Evolutionary conservation across 208 protist species (phyloP).

Genomic region (Acanthamoeba triangularis): DNA sequence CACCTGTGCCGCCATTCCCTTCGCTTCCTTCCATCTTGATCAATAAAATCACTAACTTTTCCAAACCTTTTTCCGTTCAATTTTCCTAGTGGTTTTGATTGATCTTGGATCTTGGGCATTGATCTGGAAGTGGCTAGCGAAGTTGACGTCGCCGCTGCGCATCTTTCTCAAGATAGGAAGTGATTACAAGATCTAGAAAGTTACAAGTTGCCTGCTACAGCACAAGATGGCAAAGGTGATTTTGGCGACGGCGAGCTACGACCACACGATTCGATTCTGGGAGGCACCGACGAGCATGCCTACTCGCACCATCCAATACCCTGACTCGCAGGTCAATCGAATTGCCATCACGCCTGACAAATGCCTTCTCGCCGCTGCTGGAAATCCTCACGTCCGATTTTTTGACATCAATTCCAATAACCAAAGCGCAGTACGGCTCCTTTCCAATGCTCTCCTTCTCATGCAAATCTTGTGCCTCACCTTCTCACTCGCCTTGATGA

Average conservation of each 20-base stretch:
- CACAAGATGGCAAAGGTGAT: constrained; percentile 64
- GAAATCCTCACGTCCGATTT: constrained; percentile 91
- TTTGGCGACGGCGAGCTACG: constrained; percentile 93
- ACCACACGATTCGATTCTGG: constrained; percentile 95
- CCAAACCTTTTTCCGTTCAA: not conserved
- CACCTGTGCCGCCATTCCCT: not conserved
- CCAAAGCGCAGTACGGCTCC: constrained; percentile 81
- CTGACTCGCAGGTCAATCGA: constrained; percentile 93
- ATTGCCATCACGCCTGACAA: constrained; percentile 93
- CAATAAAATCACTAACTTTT: not conserved
- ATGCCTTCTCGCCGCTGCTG: constrained; percentile 90
- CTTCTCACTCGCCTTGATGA: not conserved
- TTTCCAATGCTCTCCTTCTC: too few species aligned
- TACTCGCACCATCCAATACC: constrained; percentile 90
- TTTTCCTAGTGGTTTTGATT: not conserved
- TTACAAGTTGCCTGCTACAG: too few species aligned
- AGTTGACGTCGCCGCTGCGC: too few species aligned
- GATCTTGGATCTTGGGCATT: too few species aligned
- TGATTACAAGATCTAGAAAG: too few species aligned
- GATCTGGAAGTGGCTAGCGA: too few species aligned
- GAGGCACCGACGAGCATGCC: constrained; percentile 92
- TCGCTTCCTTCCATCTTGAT: not conserved
- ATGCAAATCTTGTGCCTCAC: not conserved
- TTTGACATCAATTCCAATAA: constrained; percentile 90
- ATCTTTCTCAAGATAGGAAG: too few species aligned